A percentile compares a stretch with the other conserved stretches of the same genome.
Evolutionary conservation across 2,329 filamentous ascomycete genomes (phyloP).

Genomic region (Lanzia echinophila): DNA sequence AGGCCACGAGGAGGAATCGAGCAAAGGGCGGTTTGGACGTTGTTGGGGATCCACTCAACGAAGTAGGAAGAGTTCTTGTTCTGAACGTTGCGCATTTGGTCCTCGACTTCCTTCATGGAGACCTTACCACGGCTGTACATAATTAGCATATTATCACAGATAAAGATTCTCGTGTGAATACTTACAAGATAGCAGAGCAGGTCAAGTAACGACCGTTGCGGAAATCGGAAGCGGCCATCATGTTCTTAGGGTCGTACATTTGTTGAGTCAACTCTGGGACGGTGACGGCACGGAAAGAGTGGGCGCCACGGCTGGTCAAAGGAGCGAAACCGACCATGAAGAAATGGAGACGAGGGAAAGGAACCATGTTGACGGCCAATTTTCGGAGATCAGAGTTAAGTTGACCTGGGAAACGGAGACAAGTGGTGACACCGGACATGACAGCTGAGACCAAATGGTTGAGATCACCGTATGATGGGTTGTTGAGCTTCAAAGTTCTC

Average conservation of each 20-base stretch:
- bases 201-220: conserved; percentile 99
- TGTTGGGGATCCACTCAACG: conserved; percentile 99
- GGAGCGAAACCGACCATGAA: conserved; percentile 99
- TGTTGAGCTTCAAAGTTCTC: conserved; percentile 97
- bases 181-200: conserved; percentile 89
- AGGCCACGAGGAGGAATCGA: conserved; percentile 96
- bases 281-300: conserved; percentile 95
- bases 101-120: conserved; percentile 99
- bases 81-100: conserved; percentile 99
- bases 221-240: conserved; percentile 99
- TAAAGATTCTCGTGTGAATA: background rate
- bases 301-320: conserved; percentile 83
- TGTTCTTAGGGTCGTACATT: conserved; percentile 99
- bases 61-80: conserved; percentile 99
- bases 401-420: conserved; percentile 97
- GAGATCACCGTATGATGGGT: conserved; percentile 97
- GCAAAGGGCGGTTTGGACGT: conserved; percentile 98
- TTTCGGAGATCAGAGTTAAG: conserved; percentile 99
- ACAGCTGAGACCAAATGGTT: conserved; percentile 99
- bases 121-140: conserved; percentile 81
- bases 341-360: conserved; percentile 99
- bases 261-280: conserved; percentile 99
- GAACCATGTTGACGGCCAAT: conserved; percentile 99
- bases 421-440: conserved; percentile 99
- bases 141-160: conserved; percentile 27